Evolutionary conservation across 2,329 filamentous ascomycete genomes (phyloP).

Genomic region (Saccharata proteae): DNA sequence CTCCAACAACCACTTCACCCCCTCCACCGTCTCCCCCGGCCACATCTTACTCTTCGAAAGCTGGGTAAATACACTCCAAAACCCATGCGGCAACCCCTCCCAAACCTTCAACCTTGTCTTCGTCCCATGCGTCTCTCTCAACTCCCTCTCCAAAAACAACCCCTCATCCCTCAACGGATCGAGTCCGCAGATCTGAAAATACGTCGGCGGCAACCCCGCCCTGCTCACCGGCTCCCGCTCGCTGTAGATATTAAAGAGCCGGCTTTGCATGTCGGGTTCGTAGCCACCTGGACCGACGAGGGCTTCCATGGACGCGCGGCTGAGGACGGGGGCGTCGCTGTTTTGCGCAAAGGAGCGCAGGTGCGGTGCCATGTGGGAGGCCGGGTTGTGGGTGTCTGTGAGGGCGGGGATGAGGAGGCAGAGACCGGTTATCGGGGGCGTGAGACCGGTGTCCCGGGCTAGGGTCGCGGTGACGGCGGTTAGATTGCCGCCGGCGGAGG

Average conservation of each 20-base stretch:
- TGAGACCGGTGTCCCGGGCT: neutral
- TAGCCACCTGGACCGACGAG: neutral
- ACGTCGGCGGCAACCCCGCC: neutral
- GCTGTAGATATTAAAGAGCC: too few relatives aligned
- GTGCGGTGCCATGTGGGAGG: neutral
- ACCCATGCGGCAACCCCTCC: neutral
- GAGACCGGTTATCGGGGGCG: neutral
- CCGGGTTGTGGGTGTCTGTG: neutral
- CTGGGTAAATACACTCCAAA: neutral
- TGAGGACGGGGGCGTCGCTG: neutral
- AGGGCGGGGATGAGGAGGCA: neutral
- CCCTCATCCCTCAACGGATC: slow-evolving; percentile 1
- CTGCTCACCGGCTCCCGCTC: neutral
- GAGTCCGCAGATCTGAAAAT: slow-evolving; percentile 1
- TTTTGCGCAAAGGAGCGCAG: neutral
- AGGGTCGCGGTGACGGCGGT: neutral
- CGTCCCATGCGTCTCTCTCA: neutral
- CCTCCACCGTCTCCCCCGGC: slow-evolving; percentile 2
- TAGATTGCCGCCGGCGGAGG: slow-evolving; percentile 1
- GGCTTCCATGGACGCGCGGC: neutral
- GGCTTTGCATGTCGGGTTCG: too few relatives aligned
- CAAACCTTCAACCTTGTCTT: neutral
- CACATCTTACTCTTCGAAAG: neutral
- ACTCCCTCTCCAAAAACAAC: neutral
- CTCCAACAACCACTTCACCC: slow-evolving; percentile 5